Evolutionary conservation across 108 stramenopile genomes (phyloP).

Genomic region (Skeletonema grethae): DNA sequence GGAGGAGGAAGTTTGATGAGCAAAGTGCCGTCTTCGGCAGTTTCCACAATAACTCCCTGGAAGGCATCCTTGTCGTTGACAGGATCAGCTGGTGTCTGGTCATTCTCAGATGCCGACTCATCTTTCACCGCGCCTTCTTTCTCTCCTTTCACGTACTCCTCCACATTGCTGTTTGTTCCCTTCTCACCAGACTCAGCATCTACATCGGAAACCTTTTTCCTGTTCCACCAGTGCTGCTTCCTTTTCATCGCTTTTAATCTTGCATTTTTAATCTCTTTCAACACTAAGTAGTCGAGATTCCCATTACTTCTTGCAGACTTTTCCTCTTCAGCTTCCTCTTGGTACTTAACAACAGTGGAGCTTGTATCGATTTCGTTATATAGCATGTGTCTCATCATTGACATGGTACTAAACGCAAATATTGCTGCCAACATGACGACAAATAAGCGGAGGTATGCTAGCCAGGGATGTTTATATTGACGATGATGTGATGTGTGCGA

Average conservation of each 20-base stretch:
- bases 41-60: slow-evolving; percentile 28
- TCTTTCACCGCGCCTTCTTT: neutral
- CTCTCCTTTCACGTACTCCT: neutral
- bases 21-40: slow-evolving; percentile 35
- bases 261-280: slow-evolving; percentile 42
- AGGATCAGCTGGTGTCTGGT: neutral
- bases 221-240: slow-evolving; percentile 27
- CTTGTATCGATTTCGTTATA: neutral
- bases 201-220: neutral
- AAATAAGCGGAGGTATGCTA: slow-evolving; percentile 25
- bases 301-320: neutral
- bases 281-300: neutral
- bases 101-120: neutral
- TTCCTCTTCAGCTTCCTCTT: neutral
- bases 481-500: neutral
- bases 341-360: neutral
- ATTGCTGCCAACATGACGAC: slow-evolving; percentile 13
- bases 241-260: slow-evolving; percentile 18
- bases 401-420: slow-evolving; percentile 29
- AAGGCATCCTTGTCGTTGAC: neutral
- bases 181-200: neutral
- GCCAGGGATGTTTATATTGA: neutral
- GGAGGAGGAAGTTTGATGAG: slow-evolving; percentile 48
- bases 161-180: neutral
- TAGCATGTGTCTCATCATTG: slow-evolving; percentile 3